These are phyloP conservation scores for Penicillium polonicum DNA, from an alignment of 2,329 filamentous ascomycete species.

Conservation along the genomic window DNA sequence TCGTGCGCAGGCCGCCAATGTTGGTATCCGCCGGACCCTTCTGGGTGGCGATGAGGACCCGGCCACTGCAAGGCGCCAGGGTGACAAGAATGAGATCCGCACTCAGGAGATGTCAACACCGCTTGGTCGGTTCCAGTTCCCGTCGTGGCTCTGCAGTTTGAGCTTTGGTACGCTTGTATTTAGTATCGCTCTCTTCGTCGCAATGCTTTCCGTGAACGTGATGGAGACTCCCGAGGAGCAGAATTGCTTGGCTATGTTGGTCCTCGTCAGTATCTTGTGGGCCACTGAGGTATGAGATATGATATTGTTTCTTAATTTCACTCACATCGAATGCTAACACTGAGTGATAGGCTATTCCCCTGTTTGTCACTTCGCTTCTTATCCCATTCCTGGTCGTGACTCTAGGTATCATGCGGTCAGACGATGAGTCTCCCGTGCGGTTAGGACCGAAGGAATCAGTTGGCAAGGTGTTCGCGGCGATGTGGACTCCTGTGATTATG, in stretches of 20 bases:
- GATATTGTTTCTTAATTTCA: neutral
- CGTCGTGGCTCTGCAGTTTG: constrained; percentile 78
- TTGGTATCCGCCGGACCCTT: constrained; percentile 75
- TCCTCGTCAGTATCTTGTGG: constrained; percentile 93
- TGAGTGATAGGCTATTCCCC: constrained; percentile 71
- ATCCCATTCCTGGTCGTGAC: constrained; percentile 92
- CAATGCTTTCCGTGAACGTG: constrained; percentile 73
- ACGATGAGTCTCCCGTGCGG: constrained; percentile 66
- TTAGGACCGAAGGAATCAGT: constrained; percentile 80
- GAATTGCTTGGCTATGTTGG: constrained; percentile 88
- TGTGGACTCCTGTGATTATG: constrained; percentile 99
- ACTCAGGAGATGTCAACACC: constrained; percentile 75
- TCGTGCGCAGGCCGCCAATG: constrained; percentile 87
- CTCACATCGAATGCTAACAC: constrained; percentile 9
- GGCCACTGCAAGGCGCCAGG: constrained; percentile 71
- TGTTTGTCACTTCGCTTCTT: constrained; percentile 92
- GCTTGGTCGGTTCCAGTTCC: constrained; percentile 71
- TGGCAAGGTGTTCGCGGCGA: constrained; percentile 81
- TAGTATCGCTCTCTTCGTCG: constrained; percentile 70
- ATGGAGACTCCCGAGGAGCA: constrained; percentile 88
- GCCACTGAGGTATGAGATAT: constrained; percentile 73
- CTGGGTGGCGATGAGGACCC: constrained; percentile 72
- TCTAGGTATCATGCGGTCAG: constrained; percentile 76
- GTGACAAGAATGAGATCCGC: constrained; percentile 68
- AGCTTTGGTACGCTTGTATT: constrained; percentile 74